A percentile compares a stretch with the other conserved stretches of the same genome.
Evolutionary conservation across 108 stramenopile genomes (phyloP).

Genomic region (Nitzschia palea): DNA sequence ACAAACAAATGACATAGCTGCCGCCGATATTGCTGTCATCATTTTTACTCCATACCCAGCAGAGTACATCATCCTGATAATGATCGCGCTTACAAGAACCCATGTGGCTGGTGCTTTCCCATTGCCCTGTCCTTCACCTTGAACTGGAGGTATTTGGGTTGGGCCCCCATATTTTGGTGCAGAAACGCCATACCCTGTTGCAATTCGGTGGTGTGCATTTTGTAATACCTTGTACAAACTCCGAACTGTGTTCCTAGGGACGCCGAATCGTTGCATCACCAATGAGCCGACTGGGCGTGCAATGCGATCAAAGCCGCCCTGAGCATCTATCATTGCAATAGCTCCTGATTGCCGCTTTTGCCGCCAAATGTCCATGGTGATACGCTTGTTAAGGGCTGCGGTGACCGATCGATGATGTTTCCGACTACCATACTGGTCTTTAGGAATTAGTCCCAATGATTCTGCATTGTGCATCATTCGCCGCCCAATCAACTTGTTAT

Average conservation of each 20-base stretch:
- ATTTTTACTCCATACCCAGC: conserved; percentile 1
- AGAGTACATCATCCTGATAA: conserved; percentile 1
- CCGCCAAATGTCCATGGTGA: conserved; percentile 2
- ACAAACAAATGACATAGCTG: background rate
- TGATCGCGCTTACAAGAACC: background rate
- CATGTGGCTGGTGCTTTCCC: background rate
- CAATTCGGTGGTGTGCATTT: background rate
- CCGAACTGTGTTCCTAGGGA: background rate
- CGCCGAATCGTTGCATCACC: background rate
- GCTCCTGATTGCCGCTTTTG: background rate
- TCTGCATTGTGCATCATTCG: background rate
- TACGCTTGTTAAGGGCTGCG: background rate
- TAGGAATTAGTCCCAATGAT: background rate
- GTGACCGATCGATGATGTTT: background rate
- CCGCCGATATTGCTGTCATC: background rate
- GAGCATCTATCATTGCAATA: background rate
- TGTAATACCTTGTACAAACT: background rate
- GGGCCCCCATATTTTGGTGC: background rate
- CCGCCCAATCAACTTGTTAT: conserved; percentile 8
- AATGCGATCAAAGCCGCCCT: conserved; percentile 8
- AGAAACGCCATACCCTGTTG: background rate
- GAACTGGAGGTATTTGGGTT: background rate
- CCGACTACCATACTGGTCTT: background rate
- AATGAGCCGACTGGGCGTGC: background rate
- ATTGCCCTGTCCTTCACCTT: conserved; percentile 9